A percentile compares a stretch with the other conserved stretches of the same genome.
These are phyloP conservation scores for Pichia occidentalis DNA, from an alignment of 805 yeast genomes.

Conservation along the genomic window DNA sequence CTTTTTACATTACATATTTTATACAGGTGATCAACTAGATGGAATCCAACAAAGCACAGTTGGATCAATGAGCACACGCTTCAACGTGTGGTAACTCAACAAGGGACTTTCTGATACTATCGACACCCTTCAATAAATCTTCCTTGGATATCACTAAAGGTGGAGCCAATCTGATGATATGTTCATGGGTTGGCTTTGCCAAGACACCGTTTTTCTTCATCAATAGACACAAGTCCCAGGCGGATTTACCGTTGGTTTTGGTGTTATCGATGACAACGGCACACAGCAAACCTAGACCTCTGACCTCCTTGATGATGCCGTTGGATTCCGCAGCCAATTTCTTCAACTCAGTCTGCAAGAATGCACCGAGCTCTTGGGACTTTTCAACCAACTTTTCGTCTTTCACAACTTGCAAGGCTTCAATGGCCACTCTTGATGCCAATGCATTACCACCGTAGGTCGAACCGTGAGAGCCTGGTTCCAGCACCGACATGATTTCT, in stretches of 20 bases:
- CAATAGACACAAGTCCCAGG: conserved; percentile 91
- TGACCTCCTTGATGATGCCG: conserved; percentile 53
- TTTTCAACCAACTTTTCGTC: conserved; percentile 83
- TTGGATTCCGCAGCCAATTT: conserved; percentile 42
- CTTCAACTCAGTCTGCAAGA: conserved; percentile 53
- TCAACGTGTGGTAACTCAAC: conserved; percentile 48
- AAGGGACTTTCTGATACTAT: conserved; percentile 58
- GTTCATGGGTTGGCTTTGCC: conserved; percentile 93
- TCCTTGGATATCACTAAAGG: conserved; percentile 87
- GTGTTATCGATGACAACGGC: conserved; percentile 87
- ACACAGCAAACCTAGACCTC: conserved; percentile 81
- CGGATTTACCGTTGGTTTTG: conserved; percentile 81
- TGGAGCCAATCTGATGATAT: conserved; percentile 93
- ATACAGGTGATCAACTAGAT: no score
- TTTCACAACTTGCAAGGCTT: conserved; percentile 83
- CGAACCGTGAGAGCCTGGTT: conserved; percentile 96
- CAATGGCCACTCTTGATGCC: conserved; percentile 87
- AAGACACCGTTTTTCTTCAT: conserved; percentile 85
- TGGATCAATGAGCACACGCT: conserved; percentile 34
- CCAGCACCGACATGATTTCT: conserved; percentile 82
- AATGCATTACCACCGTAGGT: conserved; percentile 97
- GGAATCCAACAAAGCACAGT: no score
- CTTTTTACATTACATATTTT: not conserved
- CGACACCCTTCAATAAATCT: conserved; percentile 77
- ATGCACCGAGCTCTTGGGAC: conserved; percentile 63